These are phyloP conservation scores for Narthecium ossifragum DNA, from an alignment of 106 monocot species.

Conservation along the genomic window DNA sequence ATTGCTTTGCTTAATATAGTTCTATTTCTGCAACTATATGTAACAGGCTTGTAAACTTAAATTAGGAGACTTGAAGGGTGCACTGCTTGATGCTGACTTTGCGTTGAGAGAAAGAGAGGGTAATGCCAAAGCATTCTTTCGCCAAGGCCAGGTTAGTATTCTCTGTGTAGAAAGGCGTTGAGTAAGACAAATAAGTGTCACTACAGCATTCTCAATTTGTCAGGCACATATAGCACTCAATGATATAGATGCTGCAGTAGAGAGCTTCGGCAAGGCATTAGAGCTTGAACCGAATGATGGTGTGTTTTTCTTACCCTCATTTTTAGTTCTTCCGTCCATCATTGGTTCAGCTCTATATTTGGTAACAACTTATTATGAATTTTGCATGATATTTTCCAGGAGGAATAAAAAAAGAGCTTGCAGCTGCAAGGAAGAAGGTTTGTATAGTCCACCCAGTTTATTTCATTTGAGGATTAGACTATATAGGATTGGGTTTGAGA, in stretches of 20 bases:
- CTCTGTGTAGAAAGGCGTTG: too few species aligned
- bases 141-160: conserved; percentile 81
- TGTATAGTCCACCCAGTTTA: not conserved
- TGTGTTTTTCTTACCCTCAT: conserved; percentile 6
- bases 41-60: conserved; percentile 79
- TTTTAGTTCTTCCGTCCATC: too few species aligned
- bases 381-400: conserved; percentile 20
- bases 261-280: conserved; percentile 77
- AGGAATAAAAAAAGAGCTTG: conserved; percentile 70
- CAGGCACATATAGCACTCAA: conserved; percentile 78
- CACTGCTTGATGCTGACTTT: conserved; percentile 85
- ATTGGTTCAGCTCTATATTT: too few species aligned
- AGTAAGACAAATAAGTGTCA: too few species aligned
- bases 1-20: not conserved
- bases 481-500: too few species aligned
- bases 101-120: conserved; percentile 70
- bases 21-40: not conserved
- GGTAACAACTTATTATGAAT: too few species aligned
- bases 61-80: conserved; percentile 64
- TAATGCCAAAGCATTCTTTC: conserved; percentile 87
- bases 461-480: not conserved
- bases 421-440: conserved; percentile 75
- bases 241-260: conserved; percentile 84
- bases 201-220: not conserved
- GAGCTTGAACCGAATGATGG: conserved; percentile 94